Percentiles rank a stretch among this genome's conserved stretches.
phyloP scores from a whole-genome alignment of 306 rosid species.

The Medicago lupulina region DNA sequence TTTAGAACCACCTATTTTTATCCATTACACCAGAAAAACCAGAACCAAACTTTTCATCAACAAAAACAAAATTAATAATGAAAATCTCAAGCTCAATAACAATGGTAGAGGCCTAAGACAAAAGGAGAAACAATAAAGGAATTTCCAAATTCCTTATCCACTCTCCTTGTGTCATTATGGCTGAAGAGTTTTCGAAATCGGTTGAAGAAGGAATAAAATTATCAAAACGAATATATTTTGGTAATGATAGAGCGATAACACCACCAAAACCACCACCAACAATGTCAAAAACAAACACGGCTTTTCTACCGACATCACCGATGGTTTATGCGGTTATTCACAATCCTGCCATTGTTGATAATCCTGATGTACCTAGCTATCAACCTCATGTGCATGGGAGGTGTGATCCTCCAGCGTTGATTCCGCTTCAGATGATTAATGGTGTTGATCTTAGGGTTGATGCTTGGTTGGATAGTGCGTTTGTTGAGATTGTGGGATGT shows the following conservation, averaged over 20 bases:
- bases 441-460: constrained; percentile 54
- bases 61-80: neutral
- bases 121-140: neutral
- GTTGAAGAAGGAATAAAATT: constrained; percentile 9
- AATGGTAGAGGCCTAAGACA: neutral
- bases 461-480: constrained; percentile 58
- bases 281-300: neutral
- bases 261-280: constrained; percentile 11
- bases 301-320: constrained; percentile 60
- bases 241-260: neutral
- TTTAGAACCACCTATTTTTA: neutral
- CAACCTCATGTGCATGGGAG: constrained; percentile 92
- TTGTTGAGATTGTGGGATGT: constrained; percentile 53
- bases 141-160: neutral
- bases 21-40: neutral
- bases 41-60: neutral
- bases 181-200: constrained; percentile 18
- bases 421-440: constrained; percentile 83
- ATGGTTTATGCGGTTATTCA: constrained; percentile 75
- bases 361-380: constrained; percentile 88
- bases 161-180: neutral
- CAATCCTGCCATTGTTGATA: constrained; percentile 79
- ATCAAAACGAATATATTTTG: constrained; percentile 25
- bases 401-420: constrained; percentile 77
- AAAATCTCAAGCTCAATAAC: neutral